These are phyloP conservation scores for Filobasidium uniguttulatum DNA, from an alignment of 1,284 basidiomycete species.

Conservation along the genomic window DNA sequence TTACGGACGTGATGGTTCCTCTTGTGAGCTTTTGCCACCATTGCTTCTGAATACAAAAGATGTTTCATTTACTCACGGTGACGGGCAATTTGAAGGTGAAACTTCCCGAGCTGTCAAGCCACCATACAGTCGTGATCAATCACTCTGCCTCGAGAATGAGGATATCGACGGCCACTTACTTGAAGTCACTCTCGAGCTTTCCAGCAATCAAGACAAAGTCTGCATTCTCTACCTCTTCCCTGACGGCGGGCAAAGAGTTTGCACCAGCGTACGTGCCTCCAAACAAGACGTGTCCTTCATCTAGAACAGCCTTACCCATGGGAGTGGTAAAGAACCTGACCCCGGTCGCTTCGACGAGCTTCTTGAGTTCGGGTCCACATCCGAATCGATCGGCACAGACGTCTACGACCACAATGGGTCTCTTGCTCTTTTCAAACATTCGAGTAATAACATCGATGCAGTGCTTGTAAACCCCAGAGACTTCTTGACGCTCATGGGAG, in stretches of 20 bases:
- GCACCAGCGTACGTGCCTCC: conserved; percentile 78
- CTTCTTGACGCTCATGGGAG: neutral
- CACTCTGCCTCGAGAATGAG: neutral
- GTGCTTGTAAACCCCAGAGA: conserved; percentile 44
- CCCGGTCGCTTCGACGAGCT: conserved; percentile 55
- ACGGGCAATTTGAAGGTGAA: conserved; percentile 44
- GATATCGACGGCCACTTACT: conserved; percentile 32
- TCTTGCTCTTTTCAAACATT: conserved; percentile 50
- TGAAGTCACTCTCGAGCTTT: conserved; percentile 72
- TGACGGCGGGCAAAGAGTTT: conserved; percentile 56
- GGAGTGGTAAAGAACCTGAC: conserved; percentile 53
- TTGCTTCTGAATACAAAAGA: conserved; percentile 15
- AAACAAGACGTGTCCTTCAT: conserved; percentile 68
- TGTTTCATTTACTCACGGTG: conserved; percentile 41
- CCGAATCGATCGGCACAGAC: conserved; percentile 74
- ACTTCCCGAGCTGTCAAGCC: conserved; percentile 36
- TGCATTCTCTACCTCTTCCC: conserved; percentile 62
- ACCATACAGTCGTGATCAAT: conserved; percentile 60
- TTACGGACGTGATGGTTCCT: too few relatives aligned
- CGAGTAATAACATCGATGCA: conserved; percentile 60
- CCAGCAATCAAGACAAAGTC: conserved; percentile 78
- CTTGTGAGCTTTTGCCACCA: conserved; percentile 8
- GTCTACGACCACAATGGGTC: conserved; percentile 71
- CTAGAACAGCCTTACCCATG: conserved; percentile 43
- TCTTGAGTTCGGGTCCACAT: conserved; percentile 51